Evolutionary conservation across 2,329 filamentous ascomycete species (phyloP), one percentile per base, ranked within the genome.

Genomic region (Xylariaceae sp.): DNA sequence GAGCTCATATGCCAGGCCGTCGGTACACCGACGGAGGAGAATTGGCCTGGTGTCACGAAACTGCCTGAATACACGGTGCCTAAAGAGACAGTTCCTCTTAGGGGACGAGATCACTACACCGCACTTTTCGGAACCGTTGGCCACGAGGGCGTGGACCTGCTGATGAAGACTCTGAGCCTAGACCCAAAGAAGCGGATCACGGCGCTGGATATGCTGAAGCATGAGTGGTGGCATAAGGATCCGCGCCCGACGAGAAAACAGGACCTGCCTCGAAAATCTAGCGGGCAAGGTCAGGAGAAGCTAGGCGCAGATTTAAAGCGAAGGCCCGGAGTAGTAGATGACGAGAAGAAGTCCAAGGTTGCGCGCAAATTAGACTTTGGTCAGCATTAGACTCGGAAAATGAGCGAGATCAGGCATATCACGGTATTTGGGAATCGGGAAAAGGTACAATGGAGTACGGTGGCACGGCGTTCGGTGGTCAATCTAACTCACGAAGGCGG

Each of bases 21-120:
- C 49, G 93, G 93, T 43, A 94, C 89, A 0, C 93, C 93, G 0
- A 93, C 82, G 4, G 93, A 98, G 61, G 87, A 93, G 13, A 91
- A 89, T 61, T 98, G 93, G 93, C 90, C 93, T 1, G 91, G 91
- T 19, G 90, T 98, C 7, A 82, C 82, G 4, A 81, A 81, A 49
- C 72, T 98, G 9, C 81, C 83, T 12, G 84, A 84, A 45, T 98
- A 93, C 65, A 79, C 89, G n/a, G 77, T 85, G 1, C 76, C 84
- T 2, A 77, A 79, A 4, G 68, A 78, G 42, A 64, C 68, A 42
- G 74, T 81, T 47, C 69, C 79, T 54, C 54, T 88, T 64, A 77
- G 79, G 48, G 79, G 80, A 1, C 77, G 78, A 47, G 81, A 86
- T 42, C 84, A 85, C 58, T 96, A 88, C 71, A 73, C 85, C 59